Percentiles rank a stretch among this genome's conserved stretches.
Evolutionary conservation across 176 grass and related monocot genomes (phyloP).

Genomic region (Urochloa ruziziensis): DNA sequence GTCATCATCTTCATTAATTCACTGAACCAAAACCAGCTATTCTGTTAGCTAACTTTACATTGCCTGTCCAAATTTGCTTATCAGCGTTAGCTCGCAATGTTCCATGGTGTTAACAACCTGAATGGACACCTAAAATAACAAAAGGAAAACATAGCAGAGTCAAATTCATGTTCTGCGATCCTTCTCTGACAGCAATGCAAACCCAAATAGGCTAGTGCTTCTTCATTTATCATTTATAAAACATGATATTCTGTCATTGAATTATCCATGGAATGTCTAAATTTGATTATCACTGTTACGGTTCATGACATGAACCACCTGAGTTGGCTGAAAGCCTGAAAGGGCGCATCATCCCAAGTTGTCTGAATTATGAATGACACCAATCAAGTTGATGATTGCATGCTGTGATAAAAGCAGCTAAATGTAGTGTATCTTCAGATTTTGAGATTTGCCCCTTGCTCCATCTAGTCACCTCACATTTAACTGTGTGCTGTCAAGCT

Average conservation of each 20-base stretch:
- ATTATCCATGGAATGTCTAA: background rate
- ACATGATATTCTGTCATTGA: background rate
- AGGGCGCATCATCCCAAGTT: slow-evolving; percentile 1
- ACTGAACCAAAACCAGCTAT: slow-evolving; percentile 12
- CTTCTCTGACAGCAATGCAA: background rate
- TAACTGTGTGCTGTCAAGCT: background rate
- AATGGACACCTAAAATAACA: background rate
- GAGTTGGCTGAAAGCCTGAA: background rate
- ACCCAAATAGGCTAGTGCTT: slow-evolving; percentile 18
- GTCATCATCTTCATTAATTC: background rate
- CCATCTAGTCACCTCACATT: background rate
- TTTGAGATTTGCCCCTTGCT: background rate
- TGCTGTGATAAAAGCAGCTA: background rate
- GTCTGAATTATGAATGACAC: slow-evolving; percentile 2
- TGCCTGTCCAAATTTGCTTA: background rate
- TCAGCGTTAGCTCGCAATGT: background rate
- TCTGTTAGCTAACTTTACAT: slow-evolving; percentile 21
- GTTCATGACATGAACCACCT: background rate
- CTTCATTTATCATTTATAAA: background rate
- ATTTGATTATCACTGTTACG: background rate
- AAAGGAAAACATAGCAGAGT: background rate
- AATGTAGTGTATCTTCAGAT: background rate
- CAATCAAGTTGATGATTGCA: slow-evolving; percentile 2
- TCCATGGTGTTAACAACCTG: background rate
- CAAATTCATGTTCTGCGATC: background rate